Percentiles rank a stretch among this genome's conserved stretches.
Conservation (phyloP, 495 filamentous ascomycete genomes). For the Jackrogersella minutella region DNA sequence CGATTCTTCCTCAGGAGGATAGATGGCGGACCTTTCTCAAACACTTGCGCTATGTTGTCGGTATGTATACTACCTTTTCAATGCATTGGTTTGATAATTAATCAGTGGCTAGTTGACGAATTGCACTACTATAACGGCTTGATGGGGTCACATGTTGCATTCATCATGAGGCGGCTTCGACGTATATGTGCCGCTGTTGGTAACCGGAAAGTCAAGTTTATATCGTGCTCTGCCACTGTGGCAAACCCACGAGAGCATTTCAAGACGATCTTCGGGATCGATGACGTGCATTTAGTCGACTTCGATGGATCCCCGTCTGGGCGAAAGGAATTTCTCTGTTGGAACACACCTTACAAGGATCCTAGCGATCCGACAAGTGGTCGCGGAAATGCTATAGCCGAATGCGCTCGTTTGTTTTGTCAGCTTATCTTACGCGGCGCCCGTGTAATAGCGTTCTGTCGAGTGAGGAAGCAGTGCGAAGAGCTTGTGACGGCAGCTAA, state of each 20-base stretch:
- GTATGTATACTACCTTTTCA: slow-evolving; percentile 46
- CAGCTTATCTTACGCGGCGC: slow-evolving; percentile 89
- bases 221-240: slow-evolving; percentile 97
- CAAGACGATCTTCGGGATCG: slow-evolving; percentile 88
- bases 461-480: slow-evolving; percentile 88
- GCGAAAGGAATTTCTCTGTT: slow-evolving; percentile 94
- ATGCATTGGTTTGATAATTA: neutral
- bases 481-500: slow-evolving; percentile 81
- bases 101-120: slow-evolving; percentile 66
- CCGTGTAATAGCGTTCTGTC: slow-evolving; percentile 92
- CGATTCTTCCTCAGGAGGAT: slow-evolving; percentile 90
- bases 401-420: slow-evolving; percentile 88
- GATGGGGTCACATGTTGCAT: slow-evolving; percentile 91
- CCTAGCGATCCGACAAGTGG: slow-evolving; percentile 86
- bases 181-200: slow-evolving; percentile 91
- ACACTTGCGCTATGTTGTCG: slow-evolving; percentile 89
- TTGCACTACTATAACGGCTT: slow-evolving; percentile 96
- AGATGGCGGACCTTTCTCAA: slow-evolving; percentile 88
- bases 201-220: slow-evolving; percentile 87
- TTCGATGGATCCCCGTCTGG: slow-evolving; percentile 95
- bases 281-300: slow-evolving; percentile 78
- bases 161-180: slow-evolving; percentile 91
- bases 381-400: slow-evolving; percentile 79
- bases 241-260: slow-evolving; percentile 95
- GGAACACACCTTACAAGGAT: slow-evolving; percentile 97